Percentiles rank a stretch among this genome's conserved stretches.
Evolutionary conservation across 2,329 filamentous ascomycete genomes (phyloP).

Genomic region (Curvularia spicifera): DNA sequence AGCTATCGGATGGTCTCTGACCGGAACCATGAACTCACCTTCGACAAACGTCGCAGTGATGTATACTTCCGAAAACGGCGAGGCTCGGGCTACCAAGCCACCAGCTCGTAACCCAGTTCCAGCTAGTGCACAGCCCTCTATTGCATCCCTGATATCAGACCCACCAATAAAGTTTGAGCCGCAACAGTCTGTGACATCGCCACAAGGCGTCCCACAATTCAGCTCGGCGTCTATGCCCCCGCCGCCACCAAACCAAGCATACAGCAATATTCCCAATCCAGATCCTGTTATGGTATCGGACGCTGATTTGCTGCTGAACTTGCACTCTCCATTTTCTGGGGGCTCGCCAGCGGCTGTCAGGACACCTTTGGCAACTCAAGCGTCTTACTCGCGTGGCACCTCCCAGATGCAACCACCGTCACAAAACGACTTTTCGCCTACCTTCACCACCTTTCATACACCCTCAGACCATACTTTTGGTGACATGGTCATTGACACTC

Average conservation of each 20-base stretch:
- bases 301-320: conserved; percentile 57
- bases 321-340: conserved; percentile 55
- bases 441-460: conserved; percentile 33
- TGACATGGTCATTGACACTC: conserved; percentile 74
- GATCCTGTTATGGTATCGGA: conserved; percentile 52
- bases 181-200: conserved; percentile 29
- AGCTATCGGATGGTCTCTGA: conserved; percentile 85
- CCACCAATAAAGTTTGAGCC: conserved; percentile 39
- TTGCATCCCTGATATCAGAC: conserved; percentile 41
- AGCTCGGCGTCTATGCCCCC: conserved; percentile 42
- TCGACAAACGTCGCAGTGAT: conserved; percentile 83
- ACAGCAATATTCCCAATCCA: conserved; percentile 33
- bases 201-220: conserved; percentile 33
- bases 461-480: conserved; percentile 46
- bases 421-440: conserved; percentile 35
- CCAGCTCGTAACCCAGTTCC: conserved; percentile 27
- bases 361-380: conserved; percentile 25
- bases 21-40: conserved; percentile 83
- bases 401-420: conserved; percentile 10
- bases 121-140: conserved; percentile 35
- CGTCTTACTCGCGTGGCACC: conserved; percentile 25
- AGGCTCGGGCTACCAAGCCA: conserved; percentile 31
- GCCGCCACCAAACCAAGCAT: conserved; percentile 38
- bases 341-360: conserved; percentile 30
- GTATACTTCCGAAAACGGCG: conserved; percentile 65